A percentile compares a stretch with the other conserved stretches of the same genome.
These are phyloP conservation scores for Arctium lappa DNA, from an alignment of 129 eudicot genomes.

Conservation along the genomic window DNA sequence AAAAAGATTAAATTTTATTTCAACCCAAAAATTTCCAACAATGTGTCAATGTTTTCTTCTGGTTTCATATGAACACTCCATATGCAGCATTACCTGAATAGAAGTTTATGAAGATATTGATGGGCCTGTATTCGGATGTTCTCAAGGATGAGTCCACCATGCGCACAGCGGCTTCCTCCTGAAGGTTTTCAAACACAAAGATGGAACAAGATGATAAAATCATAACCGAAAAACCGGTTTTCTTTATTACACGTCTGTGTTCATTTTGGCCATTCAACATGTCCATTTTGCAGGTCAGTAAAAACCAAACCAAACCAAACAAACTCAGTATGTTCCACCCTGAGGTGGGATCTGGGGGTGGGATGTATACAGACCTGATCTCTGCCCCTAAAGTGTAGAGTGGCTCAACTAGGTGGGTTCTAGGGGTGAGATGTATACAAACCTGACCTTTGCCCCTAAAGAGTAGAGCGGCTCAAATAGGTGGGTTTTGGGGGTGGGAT, in stretches of 20 bases:
- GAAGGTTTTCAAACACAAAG: constrained; percentile 8
- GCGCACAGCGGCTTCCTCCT: constrained; percentile 96
- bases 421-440: no score
- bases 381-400: no score
- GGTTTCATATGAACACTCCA: neutral
- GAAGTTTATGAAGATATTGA: constrained; percentile 77
- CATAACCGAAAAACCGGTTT: neutral
- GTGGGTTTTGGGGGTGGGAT: neutral
- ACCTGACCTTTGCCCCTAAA: neutral
- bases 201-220: neutral
- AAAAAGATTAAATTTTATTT: neutral
- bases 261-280: neutral
- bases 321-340: no score
- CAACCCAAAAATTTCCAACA: neutral
- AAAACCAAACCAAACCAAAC: no score
- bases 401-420: no score
- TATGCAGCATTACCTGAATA: constrained; percentile 60
- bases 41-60: neutral
- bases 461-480: neutral
- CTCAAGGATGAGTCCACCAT: constrained; percentile 69
- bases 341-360: no score
- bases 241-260: neutral
- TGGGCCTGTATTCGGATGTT: constrained; percentile 86
- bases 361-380: no score
- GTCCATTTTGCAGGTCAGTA: neutral